Evolutionary conservation across 1,284 basidiomycete species (phyloP).

Genomic region (Fomitopsis betulina): DNA sequence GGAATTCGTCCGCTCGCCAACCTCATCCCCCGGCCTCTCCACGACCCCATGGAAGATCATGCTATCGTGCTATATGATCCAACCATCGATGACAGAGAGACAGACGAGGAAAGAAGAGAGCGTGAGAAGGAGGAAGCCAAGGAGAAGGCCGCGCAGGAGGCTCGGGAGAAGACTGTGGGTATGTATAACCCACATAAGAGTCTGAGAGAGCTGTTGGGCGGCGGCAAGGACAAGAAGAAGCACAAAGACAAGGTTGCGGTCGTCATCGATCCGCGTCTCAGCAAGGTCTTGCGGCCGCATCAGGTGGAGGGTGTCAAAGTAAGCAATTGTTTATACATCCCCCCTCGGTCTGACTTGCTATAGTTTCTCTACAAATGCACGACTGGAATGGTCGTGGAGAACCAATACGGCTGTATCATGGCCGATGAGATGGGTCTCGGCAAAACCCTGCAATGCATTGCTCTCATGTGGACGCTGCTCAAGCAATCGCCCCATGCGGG

Average conservation of each 20-base stretch:
- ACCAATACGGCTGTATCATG: conserved; percentile 97
- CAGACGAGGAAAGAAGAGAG: conserved; percentile 74
- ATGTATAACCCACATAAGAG: conserved; percentile 92
- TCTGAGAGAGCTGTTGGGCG: conserved; percentile 80
- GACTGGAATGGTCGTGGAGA: conserved; percentile 88
- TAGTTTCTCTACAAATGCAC: conserved; percentile 95
- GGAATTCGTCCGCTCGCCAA: conserved; percentile 84
- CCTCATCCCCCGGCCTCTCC: conserved; percentile 85
- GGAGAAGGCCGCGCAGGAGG: conserved; percentile 60
- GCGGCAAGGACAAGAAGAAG: conserved; percentile 64
- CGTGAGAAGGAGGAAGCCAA: conserved; percentile 68
- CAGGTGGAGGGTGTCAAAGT: conserved; percentile 98
- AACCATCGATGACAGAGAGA: conserved; percentile 89
- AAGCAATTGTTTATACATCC: conserved; percentile 16
- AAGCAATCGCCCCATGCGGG: conserved; percentile 91
- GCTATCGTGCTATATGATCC: conserved; percentile 98
- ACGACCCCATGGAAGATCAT: conserved; percentile 97
- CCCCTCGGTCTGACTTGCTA: neutral
- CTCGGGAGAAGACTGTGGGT: conserved; percentile 59
- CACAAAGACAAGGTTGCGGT: conserved; percentile 85
- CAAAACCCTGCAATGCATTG: conserved; percentile 96
- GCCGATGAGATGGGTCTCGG: conserved; percentile 99
- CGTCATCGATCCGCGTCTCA: conserved; percentile 88
- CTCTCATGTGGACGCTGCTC: conserved; percentile 94
- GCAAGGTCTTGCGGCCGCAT: conserved; percentile 91